Percentiles rank a stretch among this genome's conserved stretches.
Evolutionary conservation across 2,329 filamentous ascomycete genomes (phyloP).

Genomic region (Dryadomyces quercivorus): DNA sequence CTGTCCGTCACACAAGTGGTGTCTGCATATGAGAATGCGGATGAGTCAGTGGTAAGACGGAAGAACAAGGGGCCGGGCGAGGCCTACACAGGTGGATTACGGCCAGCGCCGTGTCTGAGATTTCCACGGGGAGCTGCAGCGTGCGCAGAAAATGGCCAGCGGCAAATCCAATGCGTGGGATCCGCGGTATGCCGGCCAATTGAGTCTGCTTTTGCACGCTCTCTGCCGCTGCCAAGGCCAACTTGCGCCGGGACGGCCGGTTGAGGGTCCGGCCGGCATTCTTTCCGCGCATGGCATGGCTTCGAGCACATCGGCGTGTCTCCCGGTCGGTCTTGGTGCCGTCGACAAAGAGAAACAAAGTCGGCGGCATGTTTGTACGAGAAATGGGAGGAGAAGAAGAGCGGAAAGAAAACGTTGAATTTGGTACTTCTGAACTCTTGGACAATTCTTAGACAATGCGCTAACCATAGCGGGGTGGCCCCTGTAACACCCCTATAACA

Average conservation of each 20-base stretch:
- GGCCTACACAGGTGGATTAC: neutral
- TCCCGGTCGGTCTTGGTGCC: neutral
- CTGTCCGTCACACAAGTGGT: neutral
- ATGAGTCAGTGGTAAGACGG: too few relatives aligned
- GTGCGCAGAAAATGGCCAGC: neutral
- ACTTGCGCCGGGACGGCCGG: neutral
- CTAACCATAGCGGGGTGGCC: too few relatives aligned
- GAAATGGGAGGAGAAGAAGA: too few relatives aligned
- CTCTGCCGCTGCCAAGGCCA: too few relatives aligned
- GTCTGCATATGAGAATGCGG: neutral
- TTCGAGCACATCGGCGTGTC: neutral
- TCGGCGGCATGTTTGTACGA: too few relatives aligned
- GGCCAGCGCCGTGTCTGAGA: neutral
- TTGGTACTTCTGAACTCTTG: too few relatives aligned
- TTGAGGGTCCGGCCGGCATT: neutral
- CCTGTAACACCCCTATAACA: neutral
- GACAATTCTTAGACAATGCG: too few relatives aligned
- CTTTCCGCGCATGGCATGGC: neutral
- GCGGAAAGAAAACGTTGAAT: too few relatives aligned
- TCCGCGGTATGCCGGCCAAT: too few relatives aligned
- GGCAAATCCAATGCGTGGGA: too few relatives aligned
- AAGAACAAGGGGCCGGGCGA: neutral
- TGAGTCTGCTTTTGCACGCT: too few relatives aligned
- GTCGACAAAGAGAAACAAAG: neutral
- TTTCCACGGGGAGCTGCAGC: neutral